These are phyloP conservation scores for Colletotrichum siamense DNA, from an alignment of 2,329 filamentous ascomycete genomes.

Conservation along the genomic window DNA sequence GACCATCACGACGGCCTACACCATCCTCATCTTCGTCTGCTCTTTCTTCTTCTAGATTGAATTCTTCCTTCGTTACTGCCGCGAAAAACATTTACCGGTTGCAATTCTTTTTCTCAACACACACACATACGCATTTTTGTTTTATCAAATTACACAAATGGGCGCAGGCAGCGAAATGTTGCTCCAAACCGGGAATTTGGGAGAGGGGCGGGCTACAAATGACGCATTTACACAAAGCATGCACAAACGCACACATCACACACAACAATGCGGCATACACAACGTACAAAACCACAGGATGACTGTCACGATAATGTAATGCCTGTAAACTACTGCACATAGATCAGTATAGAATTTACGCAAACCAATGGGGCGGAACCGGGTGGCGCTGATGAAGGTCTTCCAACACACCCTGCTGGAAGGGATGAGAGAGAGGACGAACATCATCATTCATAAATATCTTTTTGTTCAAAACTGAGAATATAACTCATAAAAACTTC, in stretches of 20 bases:
- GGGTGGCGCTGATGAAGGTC: neutral
- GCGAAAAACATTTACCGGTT: neutral
- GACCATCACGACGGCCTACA: slow-evolving; percentile 55
- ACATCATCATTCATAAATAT: neutral
- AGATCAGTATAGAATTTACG: slow-evolving; percentile 19
- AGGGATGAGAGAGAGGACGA: neutral
- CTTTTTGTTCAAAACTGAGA: neutral
- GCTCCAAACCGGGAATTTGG: neutral
- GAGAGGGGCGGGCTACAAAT: neutral
- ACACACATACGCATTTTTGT: neutral
- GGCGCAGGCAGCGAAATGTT: neutral
- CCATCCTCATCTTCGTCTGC: slow-evolving; percentile 52
- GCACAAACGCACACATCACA: neutral
- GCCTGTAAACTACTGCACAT: slow-evolving; percentile 20
- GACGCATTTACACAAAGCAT: neutral
- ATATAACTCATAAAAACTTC: neutral
- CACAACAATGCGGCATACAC: neutral
- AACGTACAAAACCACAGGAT: slow-evolving; percentile 3
- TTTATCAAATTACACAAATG: neutral
- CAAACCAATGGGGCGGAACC: neutral
- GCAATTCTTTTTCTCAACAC: neutral
- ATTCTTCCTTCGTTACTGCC: neutral
- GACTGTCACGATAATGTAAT: slow-evolving; percentile 24
- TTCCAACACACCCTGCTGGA: neutral
- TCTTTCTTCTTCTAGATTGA: slow-evolving; percentile 39